Evolutionary conservation across 1,284 basidiomycete genomes (phyloP), one percentile per base, ranked within the genome.

Genomic region (Coniferiporia sulphurascens): DNA sequence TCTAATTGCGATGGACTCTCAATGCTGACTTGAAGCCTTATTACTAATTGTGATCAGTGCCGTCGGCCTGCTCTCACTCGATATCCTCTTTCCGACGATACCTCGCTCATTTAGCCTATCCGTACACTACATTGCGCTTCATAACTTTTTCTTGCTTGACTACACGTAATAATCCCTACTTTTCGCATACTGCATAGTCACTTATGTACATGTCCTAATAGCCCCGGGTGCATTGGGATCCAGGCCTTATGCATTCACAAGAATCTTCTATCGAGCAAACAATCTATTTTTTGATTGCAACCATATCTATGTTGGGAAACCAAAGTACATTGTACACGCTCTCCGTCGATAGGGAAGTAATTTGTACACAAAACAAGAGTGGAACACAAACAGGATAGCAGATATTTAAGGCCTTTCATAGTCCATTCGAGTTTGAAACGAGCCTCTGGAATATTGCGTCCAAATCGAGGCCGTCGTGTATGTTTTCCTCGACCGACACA

Each of bases 391-490:
- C 27, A 5, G 27, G 27, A 19, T 27, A 43, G 35, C 46, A n/a
- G 8, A 32, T 38, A 48, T 52, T 59, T 38, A 57, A 19, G 27
- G 27, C 2, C 27, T 44, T 22, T 44, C 55, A 51, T 10, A 59
- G 43, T 1, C 41, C 53, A 35, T 27, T 51, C 35, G 58, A 45
- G 46, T 27, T 55, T 21, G 45, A 34, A 35, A 55, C 58, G 48
- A 59, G 58, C 19, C 45, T 59, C 22, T 55, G 43, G 38, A 43
- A 59, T 36, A 59, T 55, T 6, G 52, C 48, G 21, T 61, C 55
- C 34, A 61, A 43, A 34, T 57, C 50, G 17, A 48, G 32, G 43
- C 55, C 57, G 13, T 27, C 27, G 27, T 36, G 51, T 4, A 4
- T n/a, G 35, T n/a, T 52, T 13, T 52, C 51, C 36, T 52, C 44